Conservation (phyloP, 192 early-diverging fungal species). For the Dissophora globulifera region DNA sequence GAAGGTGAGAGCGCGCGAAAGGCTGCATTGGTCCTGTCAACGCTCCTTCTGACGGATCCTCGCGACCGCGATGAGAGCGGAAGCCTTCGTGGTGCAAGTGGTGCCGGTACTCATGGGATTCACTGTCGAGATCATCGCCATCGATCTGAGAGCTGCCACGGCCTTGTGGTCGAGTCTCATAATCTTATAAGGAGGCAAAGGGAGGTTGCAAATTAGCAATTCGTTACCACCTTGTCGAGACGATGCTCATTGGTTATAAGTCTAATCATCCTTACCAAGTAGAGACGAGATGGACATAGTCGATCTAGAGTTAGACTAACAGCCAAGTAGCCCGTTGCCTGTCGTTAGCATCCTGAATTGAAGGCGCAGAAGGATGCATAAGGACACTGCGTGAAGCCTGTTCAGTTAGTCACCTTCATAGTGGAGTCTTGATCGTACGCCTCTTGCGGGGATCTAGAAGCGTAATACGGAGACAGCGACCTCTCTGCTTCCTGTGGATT, state of each 20-base stretch:
- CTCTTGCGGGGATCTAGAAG: not conserved
- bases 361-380: no score
- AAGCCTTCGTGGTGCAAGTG: no score
- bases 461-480: not conserved
- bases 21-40: no score
- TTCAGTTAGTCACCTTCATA: no score
- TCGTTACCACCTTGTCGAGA: no score
- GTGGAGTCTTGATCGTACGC: not conserved
- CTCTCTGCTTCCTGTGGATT: not conserved
- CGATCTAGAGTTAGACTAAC: slow-evolving; percentile 8
- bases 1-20: no score
- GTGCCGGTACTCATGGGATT: not conserved
- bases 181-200: not conserved
- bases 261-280: slow-evolving; percentile 50
- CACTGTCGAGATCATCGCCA: not conserved
- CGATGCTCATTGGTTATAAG: no score
- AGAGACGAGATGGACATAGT: slow-evolving; percentile 49
- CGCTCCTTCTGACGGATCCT: no score
- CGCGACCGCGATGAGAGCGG: no score
- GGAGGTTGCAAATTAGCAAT: no score
- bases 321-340: not conserved
- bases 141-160: slow-evolving; percentile 1
- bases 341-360: slow-evolving; percentile 1
- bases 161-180: not conserved
- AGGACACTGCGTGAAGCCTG: no score